Conservation (phyloP, 1,284 basidiomycete genomes). For the Sphagnurus paluster region DNA sequence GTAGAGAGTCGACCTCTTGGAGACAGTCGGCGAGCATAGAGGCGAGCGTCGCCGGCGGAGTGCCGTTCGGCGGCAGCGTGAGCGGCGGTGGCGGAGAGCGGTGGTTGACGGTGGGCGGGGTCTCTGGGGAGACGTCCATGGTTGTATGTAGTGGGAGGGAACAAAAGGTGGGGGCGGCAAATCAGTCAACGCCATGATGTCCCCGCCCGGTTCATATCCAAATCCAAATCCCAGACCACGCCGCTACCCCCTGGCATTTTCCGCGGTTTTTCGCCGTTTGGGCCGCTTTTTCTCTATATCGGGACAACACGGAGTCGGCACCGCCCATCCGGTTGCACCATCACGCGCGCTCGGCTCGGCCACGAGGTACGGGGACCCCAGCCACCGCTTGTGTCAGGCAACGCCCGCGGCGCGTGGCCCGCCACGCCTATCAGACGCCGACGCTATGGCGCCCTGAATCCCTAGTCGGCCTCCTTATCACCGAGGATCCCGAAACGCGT, state of each 20-base stretch:
- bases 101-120: neutral
- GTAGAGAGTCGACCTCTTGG: constrained; percentile 49
- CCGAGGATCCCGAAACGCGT: too few species aligned
- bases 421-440: too few species aligned
- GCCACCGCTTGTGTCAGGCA: constrained; percentile 4
- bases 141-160: neutral
- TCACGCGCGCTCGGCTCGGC: too few species aligned
- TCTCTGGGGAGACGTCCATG: constrained; percentile 12
- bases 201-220: constrained; percentile 6
- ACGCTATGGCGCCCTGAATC: too few species aligned
- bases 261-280: neutral
- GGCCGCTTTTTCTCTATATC: constrained; percentile 13
- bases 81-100: neutral
- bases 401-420: too few species aligned
- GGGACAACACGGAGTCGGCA: constrained; percentile 18
- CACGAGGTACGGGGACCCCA: constrained; percentile 15
- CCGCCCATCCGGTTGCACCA: constrained; percentile 24
- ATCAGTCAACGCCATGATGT: neutral
- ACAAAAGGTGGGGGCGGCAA: neutral
- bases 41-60: too few species aligned
- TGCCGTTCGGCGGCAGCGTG: constrained; percentile 37
- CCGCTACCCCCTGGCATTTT: neutral
- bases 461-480: too few species aligned
- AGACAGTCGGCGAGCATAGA: constrained; percentile 52
- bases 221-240: constrained; percentile 1